These are phyloP conservation scores for Craterostigma plantagineum DNA, from an alignment of 257 asterid species.

Conservation along the genomic window DNA sequence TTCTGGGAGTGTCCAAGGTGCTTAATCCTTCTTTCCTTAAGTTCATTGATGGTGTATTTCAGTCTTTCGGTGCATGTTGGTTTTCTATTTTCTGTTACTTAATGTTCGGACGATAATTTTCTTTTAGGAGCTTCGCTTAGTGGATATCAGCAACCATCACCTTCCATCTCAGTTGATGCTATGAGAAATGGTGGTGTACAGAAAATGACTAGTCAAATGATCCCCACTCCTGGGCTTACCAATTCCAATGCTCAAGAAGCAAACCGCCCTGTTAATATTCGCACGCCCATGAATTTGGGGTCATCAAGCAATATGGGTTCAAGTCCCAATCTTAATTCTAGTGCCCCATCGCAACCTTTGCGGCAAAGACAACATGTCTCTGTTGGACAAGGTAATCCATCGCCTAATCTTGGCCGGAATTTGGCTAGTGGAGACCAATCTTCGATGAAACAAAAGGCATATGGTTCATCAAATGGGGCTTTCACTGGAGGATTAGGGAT, in stretches of 20 bases:
- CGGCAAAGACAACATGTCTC: conserved; percentile 62
- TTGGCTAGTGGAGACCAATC: conserved; percentile 70
- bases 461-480: conserved; percentile 50
- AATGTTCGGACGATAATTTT: conserved; percentile 11
- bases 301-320: conserved; percentile 34
- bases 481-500: conserved; percentile 53
- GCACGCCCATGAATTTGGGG: conserved; percentile 42
- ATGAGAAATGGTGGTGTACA: conserved; percentile 54
- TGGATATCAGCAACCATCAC: conserved; percentile 57
- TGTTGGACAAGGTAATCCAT: conserved; percentile 59
- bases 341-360: conserved; percentile 49
- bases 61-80: conserved; percentile 5
- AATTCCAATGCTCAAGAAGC: conserved; percentile 28
- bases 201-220: conserved; percentile 87
- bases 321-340: conserved; percentile 44
- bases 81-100: conserved; percentile 12
- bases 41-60: conserved; percentile 33
- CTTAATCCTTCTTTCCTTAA: conserved; percentile 18
- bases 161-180: conserved; percentile 51
- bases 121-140: conserved; percentile 38
- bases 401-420: conserved; percentile 69
- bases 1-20: conserved; percentile 35
- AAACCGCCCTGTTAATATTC: conserved; percentile 31
- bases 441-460: conserved; percentile 51
- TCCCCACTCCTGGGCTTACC: conserved; percentile 94